Base-by-base conservation (phyloP, 352 stramenopile genomes). In the Pythium phragmiticola region DNA sequence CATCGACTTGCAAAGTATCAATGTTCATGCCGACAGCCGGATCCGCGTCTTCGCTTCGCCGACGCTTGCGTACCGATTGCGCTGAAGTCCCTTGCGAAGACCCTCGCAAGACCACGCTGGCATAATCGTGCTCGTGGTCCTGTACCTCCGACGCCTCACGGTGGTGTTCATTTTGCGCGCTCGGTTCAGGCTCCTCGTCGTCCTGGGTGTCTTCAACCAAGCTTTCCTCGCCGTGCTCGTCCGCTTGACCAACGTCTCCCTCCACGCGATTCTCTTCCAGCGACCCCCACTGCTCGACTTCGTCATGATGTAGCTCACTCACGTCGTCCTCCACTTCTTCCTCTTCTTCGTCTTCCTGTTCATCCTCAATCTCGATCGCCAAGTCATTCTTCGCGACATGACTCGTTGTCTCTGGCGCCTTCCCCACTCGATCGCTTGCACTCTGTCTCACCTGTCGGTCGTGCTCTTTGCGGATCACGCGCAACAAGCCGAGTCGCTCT, bases 311-410 rank as follows among this genome's bases (percentile, higher is more conserved):
- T 28, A 13, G 34, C 34, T 39, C 34, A 13, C 34, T 39, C 34
- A 39, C 34, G 11, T 37, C 8, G 0, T 21, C 16, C 13, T 62
- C 55, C 17, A 39, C 23, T 30, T 61, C 54, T 4, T 59, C 59
- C 14, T 21, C 43, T 17, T 47, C 23, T 30, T 61, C 54, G 11
- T 59, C 59, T 5, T 21, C 26, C 50, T 51, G 28, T 9, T 60
- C 50, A 26, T 66, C 59, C 13, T 66, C 59, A 36, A 66, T 66
- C 42, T 66, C 59, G 19, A 66, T 66, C 6, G 50, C 50, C 28
- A 50, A 33, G 19, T 52, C 57, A 21, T 65, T 21, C 21, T 41
- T 46, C 19, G 45, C 55, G 8, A 54, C 19, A 2, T 37, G 41
- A 21, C 45, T 33, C 3, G 19, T 17, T 26, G 30, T 34, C 14